Percentiles rank a stretch among this genome's conserved stretches.
phyloP scores from a whole-genome alignment of 495 filamentous ascomycete genomes.

The Penicillium argentinense region DNA sequence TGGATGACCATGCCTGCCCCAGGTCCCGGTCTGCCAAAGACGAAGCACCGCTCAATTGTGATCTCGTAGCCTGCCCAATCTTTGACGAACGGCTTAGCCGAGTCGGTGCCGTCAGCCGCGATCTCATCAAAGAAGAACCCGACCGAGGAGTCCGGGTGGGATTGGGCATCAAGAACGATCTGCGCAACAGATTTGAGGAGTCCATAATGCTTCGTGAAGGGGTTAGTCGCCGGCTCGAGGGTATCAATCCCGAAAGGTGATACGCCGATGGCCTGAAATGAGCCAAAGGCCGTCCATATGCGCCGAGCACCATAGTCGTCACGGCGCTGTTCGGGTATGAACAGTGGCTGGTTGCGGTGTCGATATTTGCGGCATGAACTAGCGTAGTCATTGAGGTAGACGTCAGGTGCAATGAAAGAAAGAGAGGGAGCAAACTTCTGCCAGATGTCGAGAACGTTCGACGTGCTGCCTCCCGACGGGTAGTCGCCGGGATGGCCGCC shows the following conservation, averaged over 20 bases:
- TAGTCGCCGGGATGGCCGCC: conserved; percentile 46
- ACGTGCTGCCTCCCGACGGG: conserved; percentile 43
- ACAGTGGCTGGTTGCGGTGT: conserved; percentile 46
- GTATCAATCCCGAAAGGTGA: conserved; percentile 51
- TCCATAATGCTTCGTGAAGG: conserved; percentile 40
- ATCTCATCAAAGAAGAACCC: conserved; percentile 52
- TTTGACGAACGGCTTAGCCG: conserved; percentile 20
- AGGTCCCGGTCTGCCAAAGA: conserved; percentile 44
- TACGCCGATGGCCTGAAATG: conserved; percentile 41
- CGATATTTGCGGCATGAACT: conserved; percentile 41
- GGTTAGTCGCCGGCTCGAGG: conserved; percentile 28
- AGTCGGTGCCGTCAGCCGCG: conserved; percentile 16
- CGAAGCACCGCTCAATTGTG: conserved; percentile 44
- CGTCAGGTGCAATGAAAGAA: conserved; percentile 50
- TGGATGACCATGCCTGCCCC: conserved; percentile 49
- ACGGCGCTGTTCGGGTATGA: conserved; percentile 51
- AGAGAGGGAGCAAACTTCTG: conserved; percentile 40
- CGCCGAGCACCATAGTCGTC: conserved; percentile 49
- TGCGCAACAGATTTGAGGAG: conserved; percentile 34
- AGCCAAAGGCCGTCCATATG: conserved; percentile 44
- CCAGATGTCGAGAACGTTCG: conserved; percentile 47
- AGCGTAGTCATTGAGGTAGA: conserved; percentile 47
- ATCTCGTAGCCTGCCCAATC: conserved; percentile 32
- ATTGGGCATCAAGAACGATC: conserved; percentile 45
- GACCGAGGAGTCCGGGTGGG: conserved; percentile 28